phyloP scores from a whole-genome alignment of 2,329 filamentous ascomycete species.

The Pseudogymnoascus sp. region DNA sequence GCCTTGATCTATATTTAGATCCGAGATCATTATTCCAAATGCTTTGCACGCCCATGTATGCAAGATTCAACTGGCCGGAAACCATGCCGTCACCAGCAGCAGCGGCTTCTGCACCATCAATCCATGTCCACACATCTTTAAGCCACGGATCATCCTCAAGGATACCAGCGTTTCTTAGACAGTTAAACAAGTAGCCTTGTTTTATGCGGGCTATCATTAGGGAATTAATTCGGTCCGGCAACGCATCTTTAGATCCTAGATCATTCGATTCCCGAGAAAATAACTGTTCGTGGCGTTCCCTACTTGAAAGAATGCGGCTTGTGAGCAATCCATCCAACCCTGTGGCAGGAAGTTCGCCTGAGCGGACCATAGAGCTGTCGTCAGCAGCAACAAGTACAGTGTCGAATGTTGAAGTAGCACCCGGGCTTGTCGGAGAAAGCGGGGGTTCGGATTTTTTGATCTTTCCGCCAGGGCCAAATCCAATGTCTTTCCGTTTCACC shows the following conservation, averaged over 20 bases:
- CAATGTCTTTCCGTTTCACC: not conserved
- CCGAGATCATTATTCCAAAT: slow-evolving; percentile 68
- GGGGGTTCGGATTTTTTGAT: not conserved
- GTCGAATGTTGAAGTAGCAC: not conserved
- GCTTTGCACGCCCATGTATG: slow-evolving; percentile 65
- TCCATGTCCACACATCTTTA: slow-evolving; percentile 71
- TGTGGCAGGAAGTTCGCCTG: not conserved
- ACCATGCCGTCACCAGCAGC: slow-evolving; percentile 65
- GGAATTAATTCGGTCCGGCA: slow-evolving; percentile 39
- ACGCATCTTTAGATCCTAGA: slow-evolving; percentile 45
- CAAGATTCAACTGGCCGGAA: slow-evolving; percentile 59
- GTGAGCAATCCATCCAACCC: not conserved
- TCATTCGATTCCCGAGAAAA: slow-evolving; percentile 40
- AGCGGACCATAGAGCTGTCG: not conserved
- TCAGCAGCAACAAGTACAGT: not conserved
- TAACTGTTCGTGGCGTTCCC: slow-evolving; percentile 51
- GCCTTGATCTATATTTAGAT: slow-evolving; percentile 26
- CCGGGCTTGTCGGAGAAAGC: not conserved
- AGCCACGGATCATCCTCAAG: slow-evolving; percentile 66
- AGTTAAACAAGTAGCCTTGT: slow-evolving; percentile 58
- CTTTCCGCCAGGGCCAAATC: not conserved
- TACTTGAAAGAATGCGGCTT: slow-evolving; percentile 35
- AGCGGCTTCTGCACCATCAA: slow-evolving; percentile 57
- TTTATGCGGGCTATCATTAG: slow-evolving; percentile 53
- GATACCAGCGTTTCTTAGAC: slow-evolving; percentile 57